phyloP scores from a whole-genome alignment of 352 stramenopile species.

The Pythium sukuiense region DNA sequence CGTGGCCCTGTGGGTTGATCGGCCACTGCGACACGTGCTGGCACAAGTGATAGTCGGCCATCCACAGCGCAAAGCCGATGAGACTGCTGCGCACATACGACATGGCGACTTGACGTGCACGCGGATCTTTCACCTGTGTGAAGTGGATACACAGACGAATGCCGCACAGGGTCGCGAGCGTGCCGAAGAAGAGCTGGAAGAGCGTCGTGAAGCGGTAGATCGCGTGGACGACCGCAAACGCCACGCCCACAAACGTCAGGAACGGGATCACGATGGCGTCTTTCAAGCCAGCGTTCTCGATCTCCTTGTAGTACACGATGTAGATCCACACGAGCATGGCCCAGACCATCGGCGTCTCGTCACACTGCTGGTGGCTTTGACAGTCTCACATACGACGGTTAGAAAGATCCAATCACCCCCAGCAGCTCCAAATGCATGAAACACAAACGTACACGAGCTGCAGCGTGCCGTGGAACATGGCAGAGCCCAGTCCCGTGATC shows the following conservation, averaged over 20 bases:
- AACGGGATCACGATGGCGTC: conserved; percentile 42
- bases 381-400: neutral
- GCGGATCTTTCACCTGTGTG: conserved; percentile 46
- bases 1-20: conserved; percentile 78
- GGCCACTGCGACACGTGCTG: conserved; percentile 46
- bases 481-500: conserved; percentile 77
- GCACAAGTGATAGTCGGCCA: conserved; percentile 86
- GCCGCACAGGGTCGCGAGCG: conserved; percentile 51
- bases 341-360: conserved; percentile 89
- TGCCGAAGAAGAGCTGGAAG: conserved; percentile 78
- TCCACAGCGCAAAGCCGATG: conserved; percentile 67
- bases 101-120: conserved; percentile 48
- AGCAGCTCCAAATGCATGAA: neutral
- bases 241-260: conserved; percentile 51
- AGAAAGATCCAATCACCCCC: neutral
- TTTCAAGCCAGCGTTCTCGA: conserved; percentile 45
- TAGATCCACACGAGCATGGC: conserved; percentile 80
- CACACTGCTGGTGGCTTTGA: conserved; percentile 62
- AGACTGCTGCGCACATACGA: conserved; percentile 63
- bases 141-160: conserved; percentile 63
- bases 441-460: conserved; percentile 42
- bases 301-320: conserved; percentile 81
- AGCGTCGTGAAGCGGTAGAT: conserved; percentile 78
- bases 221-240: conserved; percentile 70
- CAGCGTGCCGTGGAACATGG: conserved; percentile 87